phyloP scores from a whole-genome alignment of 2,329 filamentous ascomycete genomes.

The Penicillium sp. region DNA sequence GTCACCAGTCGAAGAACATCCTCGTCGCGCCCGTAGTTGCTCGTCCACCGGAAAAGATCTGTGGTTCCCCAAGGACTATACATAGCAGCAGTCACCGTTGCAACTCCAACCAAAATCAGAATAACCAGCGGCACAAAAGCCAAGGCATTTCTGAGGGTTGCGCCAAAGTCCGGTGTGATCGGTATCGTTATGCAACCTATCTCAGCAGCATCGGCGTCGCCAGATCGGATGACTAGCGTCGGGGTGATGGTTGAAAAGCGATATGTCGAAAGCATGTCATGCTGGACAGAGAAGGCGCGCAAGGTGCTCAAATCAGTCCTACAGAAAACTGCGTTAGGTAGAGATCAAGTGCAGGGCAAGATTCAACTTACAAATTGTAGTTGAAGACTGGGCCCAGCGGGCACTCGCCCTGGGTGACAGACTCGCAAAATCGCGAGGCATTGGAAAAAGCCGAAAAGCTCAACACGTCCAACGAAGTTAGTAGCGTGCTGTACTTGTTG shows the following conservation, averaged over 20 bases:
- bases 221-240: constrained; percentile 71
- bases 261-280: constrained; percentile 78
- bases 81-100: constrained; percentile 79
- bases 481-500: constrained; percentile 69
- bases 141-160: constrained; percentile 64
- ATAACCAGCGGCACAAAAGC: constrained; percentile 75
- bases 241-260: constrained; percentile 78
- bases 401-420: constrained; percentile 61
- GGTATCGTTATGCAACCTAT: constrained; percentile 80
- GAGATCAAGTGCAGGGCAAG: neutral
- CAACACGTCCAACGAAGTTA: constrained; percentile 69
- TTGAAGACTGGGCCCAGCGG: constrained; percentile 73
- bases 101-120: constrained; percentile 73
- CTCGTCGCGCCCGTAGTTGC: constrained; percentile 91
- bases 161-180: constrained; percentile 79
- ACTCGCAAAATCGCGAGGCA: constrained; percentile 64
- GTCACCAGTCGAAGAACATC: constrained; percentile 90
- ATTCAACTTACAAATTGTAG: constrained; percentile 47
- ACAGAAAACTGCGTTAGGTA: constrained; percentile 3
- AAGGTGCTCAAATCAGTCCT: constrained; percentile 52
- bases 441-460: constrained; percentile 68
- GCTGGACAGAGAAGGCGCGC: constrained; percentile 69
- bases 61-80: constrained; percentile 92
- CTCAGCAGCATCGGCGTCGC: constrained; percentile 60
- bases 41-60: constrained; percentile 93